These are phyloP conservation scores for Stachybotrys echinatus DNA, from an alignment of 2,329 filamentous ascomycete species.

Conservation along the genomic window DNA sequence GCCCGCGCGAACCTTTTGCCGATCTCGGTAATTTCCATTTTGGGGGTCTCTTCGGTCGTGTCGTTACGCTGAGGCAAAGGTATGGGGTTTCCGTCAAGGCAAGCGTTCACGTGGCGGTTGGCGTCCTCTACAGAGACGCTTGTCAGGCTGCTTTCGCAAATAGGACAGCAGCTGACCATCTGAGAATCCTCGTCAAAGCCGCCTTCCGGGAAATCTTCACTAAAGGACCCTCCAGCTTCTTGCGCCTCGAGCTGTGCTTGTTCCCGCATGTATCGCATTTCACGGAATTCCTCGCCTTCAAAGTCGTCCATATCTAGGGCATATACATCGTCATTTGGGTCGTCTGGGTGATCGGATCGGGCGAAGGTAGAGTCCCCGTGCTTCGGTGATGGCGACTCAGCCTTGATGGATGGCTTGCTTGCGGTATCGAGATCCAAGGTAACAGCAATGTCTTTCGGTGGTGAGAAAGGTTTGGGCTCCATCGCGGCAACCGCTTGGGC, in stretches of 20 bases:
- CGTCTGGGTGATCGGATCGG: conserved; percentile 30
- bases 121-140: conserved; percentile 61
- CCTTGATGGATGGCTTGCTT: neutral
- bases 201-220: conserved; percentile 28
- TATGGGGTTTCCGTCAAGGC: conserved; percentile 75
- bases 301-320: conserved; percentile 47
- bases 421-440: neutral
- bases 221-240: conserved; percentile 38
- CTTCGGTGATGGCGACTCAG: conserved; percentile 12
- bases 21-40: conserved; percentile 31
- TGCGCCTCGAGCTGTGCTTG: conserved; percentile 63
- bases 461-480: neutral
- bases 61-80: conserved; percentile 36
- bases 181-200: conserved; percentile 22
- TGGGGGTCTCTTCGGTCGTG: conserved; percentile 10
- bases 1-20: conserved; percentile 62
- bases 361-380: conserved; percentile 22
- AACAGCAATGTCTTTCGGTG: neutral
- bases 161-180: conserved; percentile 55
- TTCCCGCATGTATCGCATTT: conserved; percentile 69
- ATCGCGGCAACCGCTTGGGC: neutral
- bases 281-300: conserved; percentile 60
- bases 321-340: conserved; percentile 40
- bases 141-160: conserved; percentile 64
- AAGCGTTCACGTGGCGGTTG: conserved; percentile 84